Evolutionary conservation across 805 yeast species (phyloP), one percentile per base, ranked within the genome.

Genomic region (Saturnispora besseyi): DNA sequence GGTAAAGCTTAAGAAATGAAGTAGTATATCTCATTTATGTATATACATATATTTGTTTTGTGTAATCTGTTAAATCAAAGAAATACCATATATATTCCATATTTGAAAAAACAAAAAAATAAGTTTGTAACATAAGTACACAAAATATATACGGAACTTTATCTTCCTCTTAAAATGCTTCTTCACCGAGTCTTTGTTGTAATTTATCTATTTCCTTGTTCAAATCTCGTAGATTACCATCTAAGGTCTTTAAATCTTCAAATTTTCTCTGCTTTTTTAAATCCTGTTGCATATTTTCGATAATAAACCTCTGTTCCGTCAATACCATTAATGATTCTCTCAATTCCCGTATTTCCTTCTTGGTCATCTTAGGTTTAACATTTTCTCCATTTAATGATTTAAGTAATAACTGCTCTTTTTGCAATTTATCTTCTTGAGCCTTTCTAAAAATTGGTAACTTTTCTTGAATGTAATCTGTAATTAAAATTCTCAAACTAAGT

Each of bases 271-370:
- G 79, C 55, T 73, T 74, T 52, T 82, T 85, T 34, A 82, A 78
- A 12, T 74, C 78, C 2, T 73, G 71, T 28, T 86, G 75, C 76
- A 83, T 77, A 13, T 78, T 73, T 51, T 79, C 77, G 3, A 91
- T 81, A 53, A 91, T 65, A 56, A 77, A 90, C 57, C 74, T 73
- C 59, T 90, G 98, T 61, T 90, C 98, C 53, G 83, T 83, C 60
- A 88, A 66, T 10, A 91, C 96, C 84, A 90, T 85, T 51, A 90
- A 66, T 55, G 84, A 82, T 56, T 88, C 91, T 43, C 93, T 67
- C 28, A 73, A 66, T 45, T 73, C 73, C 41, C 89, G 72, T 9
- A 84, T 75, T 54, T 81, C 76, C 46, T 64, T 67, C 57, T 76
- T 73, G 4, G 81, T 73, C 2, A 76, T 58, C 28, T 63, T 63